Evolutionary conservation across 2,329 filamentous ascomycete genomes (phyloP), one percentile per base, ranked within the genome.

Genomic region (Fusarium euwallaceae): DNA sequence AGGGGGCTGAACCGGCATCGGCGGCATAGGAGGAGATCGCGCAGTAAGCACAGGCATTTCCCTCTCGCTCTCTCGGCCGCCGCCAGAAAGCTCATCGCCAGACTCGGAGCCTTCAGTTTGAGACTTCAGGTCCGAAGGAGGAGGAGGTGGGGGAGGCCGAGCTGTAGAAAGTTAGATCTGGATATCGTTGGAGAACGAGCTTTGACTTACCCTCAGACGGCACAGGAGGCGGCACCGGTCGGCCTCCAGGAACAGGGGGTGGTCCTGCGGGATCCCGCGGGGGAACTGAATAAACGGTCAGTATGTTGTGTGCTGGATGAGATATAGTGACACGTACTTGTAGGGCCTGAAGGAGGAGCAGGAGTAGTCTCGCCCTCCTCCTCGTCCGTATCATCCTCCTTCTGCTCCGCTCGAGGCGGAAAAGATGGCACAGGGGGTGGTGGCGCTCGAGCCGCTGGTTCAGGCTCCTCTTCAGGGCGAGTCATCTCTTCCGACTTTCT

Each of bases 61-160:
- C 45, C 87, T 63, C 78, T 83, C 77, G 74, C 87, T 82, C 61
- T 86, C 83, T 74, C 83, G 81, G 78, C 88, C 80, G 79, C 83
- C 83, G 63, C 86, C 86, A 11, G 93, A 95, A 78, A 95, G 85
- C 82, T 98, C 96, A 81, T 98, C 95, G 77, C 97, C 95, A 51
- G 95, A 97, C 81, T 93, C 94, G 2, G 95, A 97, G 34, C 95
- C 95, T 70, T 93, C 89, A 67, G 92, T 94, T 55, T 91, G 92
- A 45, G 94, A 94, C 58, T 88, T 86, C 17, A 89, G 80, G 51
- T 86, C 85, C 39, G 88, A 84, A 43, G 89, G 84, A 61, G 89
- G 86, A 45, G 86, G 86, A 37, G 86, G 86, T 59, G 89, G 90
- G 2, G 87, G 86, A 55, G 92, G 90, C 59, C 92, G 93, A 77